Base-by-base conservation (phyloP, 768 basidiomycete genomes). In the Suillus paluster region DNA sequence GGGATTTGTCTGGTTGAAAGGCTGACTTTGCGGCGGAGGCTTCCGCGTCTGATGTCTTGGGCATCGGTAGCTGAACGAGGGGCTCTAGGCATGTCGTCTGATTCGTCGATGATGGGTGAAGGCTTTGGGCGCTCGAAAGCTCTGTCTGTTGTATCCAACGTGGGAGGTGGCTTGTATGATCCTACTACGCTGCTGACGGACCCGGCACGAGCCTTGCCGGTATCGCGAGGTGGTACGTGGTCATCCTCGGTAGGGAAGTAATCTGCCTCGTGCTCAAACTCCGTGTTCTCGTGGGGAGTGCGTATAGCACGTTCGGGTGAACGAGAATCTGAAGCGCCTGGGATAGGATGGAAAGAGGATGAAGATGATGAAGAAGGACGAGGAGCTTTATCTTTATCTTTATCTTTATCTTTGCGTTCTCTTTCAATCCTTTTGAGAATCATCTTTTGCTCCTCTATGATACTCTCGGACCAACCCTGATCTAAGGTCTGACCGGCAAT, bases 351-450 rank as follows among this genome's bases (percentile, higher is more conserved):
- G n/a, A n/a, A n/a, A n/a, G n/a, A n/a, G n/a, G n/a, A n/a, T n/a
- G n/a, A n/a, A n/a, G n/a, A n/a, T 36, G 58, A n/a, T 36, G 58
- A 23, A 11, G n/a, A n/a, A n/a, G n/a, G n/a, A n/a, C 49, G 57
- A 54, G 60, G n/a, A n/a, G 44, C 64, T 64, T 63, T 68, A 59
- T 68, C 61, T 59, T 66, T 75, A n/a, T n/a, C n/a, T n/a, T n/a
- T n/a, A n/a, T n/a, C n/a, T n/a, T n/a, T n/a, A n/a, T n/a, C n/a
- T n/a, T n/a, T n/a, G 64, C 65, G 66, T 60, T 77, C 74, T 70
- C 73, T 74, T 73, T 86, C 77, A 63, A 84, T 81, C 67, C 71
- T 79, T 61, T 83, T 79, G 74, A 82, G 72, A 63, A 86, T 83
- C 15, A 78, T 77, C 63, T 79, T 74, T 59, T 80, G 80, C 58